These are phyloP conservation scores for Capsicum rhomboideum DNA, from an alignment of 257 asterid genomes.

Conservation along the genomic window DNA sequence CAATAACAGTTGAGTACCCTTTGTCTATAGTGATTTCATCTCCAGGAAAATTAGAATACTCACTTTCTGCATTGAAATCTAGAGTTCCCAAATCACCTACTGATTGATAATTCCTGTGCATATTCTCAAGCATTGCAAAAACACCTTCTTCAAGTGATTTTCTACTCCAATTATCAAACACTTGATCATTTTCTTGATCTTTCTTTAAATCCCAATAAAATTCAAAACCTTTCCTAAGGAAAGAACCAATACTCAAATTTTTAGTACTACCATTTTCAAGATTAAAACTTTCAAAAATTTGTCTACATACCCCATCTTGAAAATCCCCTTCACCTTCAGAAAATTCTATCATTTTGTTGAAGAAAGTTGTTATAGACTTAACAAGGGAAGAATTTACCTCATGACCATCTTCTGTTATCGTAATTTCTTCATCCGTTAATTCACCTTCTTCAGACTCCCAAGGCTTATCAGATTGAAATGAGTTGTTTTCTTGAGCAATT, in stretches of 20 bases:
- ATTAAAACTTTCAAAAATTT: too few species aligned
- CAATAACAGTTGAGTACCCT: conserved; percentile 62
- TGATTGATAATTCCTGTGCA: conserved; percentile 61
- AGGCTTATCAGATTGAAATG: conserved; percentile 47
- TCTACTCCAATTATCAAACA: not conserved
- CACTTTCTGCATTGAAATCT: conserved; percentile 66
- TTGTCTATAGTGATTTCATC: conserved; percentile 67
- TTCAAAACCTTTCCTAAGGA: too few species aligned
- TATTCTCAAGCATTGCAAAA: conserved; percentile 57
- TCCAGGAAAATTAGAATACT: conserved; percentile 65
- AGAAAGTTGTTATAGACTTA: too few species aligned
- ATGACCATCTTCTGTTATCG: conserved; percentile 63
- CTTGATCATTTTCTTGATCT: not conserved
- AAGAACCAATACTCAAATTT: too few species aligned
- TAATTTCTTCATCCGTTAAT: conserved; percentile 32
- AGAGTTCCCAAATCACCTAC: conserved; percentile 48
- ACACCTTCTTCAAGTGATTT: not conserved
- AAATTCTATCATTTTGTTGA: too few species aligned
- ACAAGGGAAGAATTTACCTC: conserved; percentile 28
- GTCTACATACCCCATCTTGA: too few species aligned
- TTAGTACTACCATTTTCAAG: too few species aligned
- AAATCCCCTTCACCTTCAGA: too few species aligned
- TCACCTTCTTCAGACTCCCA: conserved; percentile 81
- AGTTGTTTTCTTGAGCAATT: conserved; percentile 38
- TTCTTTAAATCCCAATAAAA: too few species aligned